Base-by-base conservation (phyloP, 2,329 filamentous ascomycete species). In the Alternaria tenuissima region DNA sequence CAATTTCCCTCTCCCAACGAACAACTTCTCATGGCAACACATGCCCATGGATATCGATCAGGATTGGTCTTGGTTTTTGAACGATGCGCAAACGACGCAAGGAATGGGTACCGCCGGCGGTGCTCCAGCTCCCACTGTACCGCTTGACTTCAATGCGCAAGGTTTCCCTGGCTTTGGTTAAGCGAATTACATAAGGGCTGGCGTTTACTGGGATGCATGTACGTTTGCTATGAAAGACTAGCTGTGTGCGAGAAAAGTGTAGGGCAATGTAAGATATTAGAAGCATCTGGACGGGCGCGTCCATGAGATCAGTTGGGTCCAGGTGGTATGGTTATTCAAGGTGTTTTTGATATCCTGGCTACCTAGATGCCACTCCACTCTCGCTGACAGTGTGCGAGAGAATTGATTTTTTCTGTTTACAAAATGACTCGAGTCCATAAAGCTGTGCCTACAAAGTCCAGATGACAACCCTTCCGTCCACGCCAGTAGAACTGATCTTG, bases 401-500 rank as follows among this genome's bases (percentile, higher is more conserved):
- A 57, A 56, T 58, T 30, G 30, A 47, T 18, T 30, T 30, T 30
- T 28, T 39, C n/a, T 38, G 22, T 52, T 52, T 39, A 43, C n/a
- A n/a, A 47, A 44, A 32, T 18, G 26, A 26, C 32, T 39, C 5
- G 7, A 20, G 28, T 16, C n/a, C 32, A 9, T 30, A 8, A 49
- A n/a, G 16, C 9, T 36, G 39, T 39, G 30, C 48, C 60, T 79
- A 84, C 68, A 83, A 63, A 30, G 74, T 76, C 82, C 82, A 84
- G 8, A 84, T 78, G 20, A 83, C 81, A 5, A 83, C 78, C 39
- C 81, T 70, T 16, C 82, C 82, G 62, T 84, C 82, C 16, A 83
- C 81, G 52, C 81, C 82, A 47, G 77, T 81, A 4, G 81, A 95
- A 81, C 91, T 97, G 71, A 98, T 94, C 80, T 94, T 93, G 61